phyloP scores from a whole-genome alignment of 305 asterid genomes.

The Fraxinus latifolia region DNA sequence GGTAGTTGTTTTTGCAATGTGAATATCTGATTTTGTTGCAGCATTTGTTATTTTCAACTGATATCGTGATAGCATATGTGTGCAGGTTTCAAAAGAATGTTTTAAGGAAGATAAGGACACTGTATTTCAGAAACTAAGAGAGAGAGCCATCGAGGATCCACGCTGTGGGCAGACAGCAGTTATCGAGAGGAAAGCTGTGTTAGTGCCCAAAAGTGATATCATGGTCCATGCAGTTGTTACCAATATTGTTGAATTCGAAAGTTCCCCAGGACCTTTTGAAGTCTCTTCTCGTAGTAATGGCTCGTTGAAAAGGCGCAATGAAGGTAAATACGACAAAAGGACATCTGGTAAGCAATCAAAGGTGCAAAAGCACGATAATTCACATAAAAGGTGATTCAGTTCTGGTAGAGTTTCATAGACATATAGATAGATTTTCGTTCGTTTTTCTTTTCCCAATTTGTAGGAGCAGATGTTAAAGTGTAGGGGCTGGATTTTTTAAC shows the following conservation, averaged over 20 bases:
- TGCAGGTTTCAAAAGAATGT: slow-evolving; percentile 43
- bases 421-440: slow-evolving; percentile 24
- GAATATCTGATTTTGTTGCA: neutral
- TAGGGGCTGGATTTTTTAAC: slow-evolving; percentile 30
- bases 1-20: neutral
- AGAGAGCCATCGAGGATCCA: slow-evolving; percentile 48
- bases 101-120: slow-evolving; percentile 48
- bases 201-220: slow-evolving; percentile 61
- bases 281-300: slow-evolving; percentile 30
- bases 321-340: slow-evolving; percentile 36
- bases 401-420: slow-evolving; percentile 26
- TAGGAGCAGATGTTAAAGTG: slow-evolving; percentile 8
- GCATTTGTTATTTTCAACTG: neutral
- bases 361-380: slow-evolving; percentile 39
- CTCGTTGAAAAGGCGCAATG: slow-evolving; percentile 43
- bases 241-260: slow-evolving; percentile 48
- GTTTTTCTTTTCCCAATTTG: neutral
- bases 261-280: slow-evolving; percentile 24
- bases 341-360: slow-evolving; percentile 58
- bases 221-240: slow-evolving; percentile 64
- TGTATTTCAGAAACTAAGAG: slow-evolving; percentile 52
- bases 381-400: slow-evolving; percentile 34
- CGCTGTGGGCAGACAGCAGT: slow-evolving; percentile 67
- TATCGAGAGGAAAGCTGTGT: slow-evolving; percentile 44
- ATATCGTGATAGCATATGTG: neutral